Evolutionary conservation across 2,329 filamentous ascomycete genomes (phyloP).

Genomic region (Graphiopsis chlorocephala): DNA sequence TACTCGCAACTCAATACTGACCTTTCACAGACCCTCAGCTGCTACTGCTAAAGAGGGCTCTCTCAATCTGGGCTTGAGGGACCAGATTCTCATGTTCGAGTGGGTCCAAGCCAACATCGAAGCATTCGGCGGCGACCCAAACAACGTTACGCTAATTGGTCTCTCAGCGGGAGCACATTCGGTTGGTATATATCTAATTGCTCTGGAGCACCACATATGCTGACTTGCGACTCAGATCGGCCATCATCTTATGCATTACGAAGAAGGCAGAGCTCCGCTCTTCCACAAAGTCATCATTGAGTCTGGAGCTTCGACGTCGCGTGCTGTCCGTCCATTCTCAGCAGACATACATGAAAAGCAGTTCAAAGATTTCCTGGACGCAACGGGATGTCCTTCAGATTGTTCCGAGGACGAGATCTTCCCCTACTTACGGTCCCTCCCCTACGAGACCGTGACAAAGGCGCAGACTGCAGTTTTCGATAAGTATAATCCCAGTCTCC

Average conservation of each 20-base stretch:
- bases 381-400: conserved; percentile 34
- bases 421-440: conserved; percentile 42
- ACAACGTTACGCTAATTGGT: conserved; percentile 29
- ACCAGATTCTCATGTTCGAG: conserved; percentile 42
- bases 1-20: not conserved
- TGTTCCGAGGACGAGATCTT: conserved; percentile 36
- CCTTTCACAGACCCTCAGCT: conserved; percentile 42
- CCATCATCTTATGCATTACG: conserved; percentile 60
- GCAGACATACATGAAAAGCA: conserved; percentile 43
- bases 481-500: conserved; percentile 46
- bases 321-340: conserved; percentile 45
- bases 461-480: conserved; percentile 46
- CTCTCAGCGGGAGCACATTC: conserved; percentile 63
- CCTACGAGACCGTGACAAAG: conserved; percentile 36
- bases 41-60: conserved; percentile 52
- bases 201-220: not conserved
- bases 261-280: conserved; percentile 33
- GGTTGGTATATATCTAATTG: conserved; percentile 35
- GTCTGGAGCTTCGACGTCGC: conserved; percentile 47
- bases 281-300: conserved; percentile 50
- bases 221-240: conserved; percentile 50
- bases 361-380: conserved; percentile 42
- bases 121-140: conserved; percentile 38
- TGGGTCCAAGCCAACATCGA: conserved; percentile 42
- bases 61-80: conserved; percentile 43